phyloP scores from a whole-genome alignment of 2,329 filamentous ascomycete genomes.

The Fusarium sp. region DNA sequence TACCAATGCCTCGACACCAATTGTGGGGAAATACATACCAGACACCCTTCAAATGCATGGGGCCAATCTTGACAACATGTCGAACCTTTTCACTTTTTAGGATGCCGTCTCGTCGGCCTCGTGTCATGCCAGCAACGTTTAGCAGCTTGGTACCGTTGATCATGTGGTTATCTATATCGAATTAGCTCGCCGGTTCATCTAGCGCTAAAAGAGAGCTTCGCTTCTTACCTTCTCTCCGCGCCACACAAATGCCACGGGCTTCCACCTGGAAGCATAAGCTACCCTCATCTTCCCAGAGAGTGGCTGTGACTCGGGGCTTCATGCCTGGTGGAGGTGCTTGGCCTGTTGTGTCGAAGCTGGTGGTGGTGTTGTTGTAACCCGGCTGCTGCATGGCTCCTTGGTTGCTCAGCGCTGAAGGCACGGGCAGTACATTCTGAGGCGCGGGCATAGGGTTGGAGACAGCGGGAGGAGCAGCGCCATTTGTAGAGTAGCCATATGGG shows the following conservation, averaged over 20 bases:
- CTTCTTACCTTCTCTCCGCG: slow-evolving; percentile 85
- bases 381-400: slow-evolving; percentile 65
- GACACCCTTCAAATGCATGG: slow-evolving; percentile 98
- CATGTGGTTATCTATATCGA: slow-evolving; percentile 89
- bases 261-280: slow-evolving; percentile 98
- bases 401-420: slow-evolving; percentile 70
- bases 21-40: slow-evolving; percentile 75
- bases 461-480: slow-evolving; percentile 77
- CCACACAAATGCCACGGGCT: slow-evolving; percentile 95
- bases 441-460: slow-evolving; percentile 78
- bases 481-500: slow-evolving; percentile 80
- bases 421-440: slow-evolving; percentile 75
- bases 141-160: slow-evolving; percentile 98
- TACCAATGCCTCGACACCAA: slow-evolving; percentile 34
- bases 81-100: slow-evolving; percentile 97
- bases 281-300: slow-evolving; percentile 97
- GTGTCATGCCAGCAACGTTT: slow-evolving; percentile 98
- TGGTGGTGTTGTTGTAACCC: slow-evolving; percentile 61
- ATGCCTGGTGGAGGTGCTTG: slow-evolving; percentile 93
- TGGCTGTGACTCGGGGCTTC: slow-evolving; percentile 96
- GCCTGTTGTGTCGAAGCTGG: slow-evolving; percentile 84
- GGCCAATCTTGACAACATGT: slow-evolving; percentile 98
- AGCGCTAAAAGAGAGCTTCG: not conserved
- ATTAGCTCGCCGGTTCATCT: slow-evolving; percentile 18
- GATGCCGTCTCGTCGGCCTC: slow-evolving; percentile 94